Base-by-base conservation (phyloP, 768 basidiomycete species). In the Trametes meyenii region DNA sequence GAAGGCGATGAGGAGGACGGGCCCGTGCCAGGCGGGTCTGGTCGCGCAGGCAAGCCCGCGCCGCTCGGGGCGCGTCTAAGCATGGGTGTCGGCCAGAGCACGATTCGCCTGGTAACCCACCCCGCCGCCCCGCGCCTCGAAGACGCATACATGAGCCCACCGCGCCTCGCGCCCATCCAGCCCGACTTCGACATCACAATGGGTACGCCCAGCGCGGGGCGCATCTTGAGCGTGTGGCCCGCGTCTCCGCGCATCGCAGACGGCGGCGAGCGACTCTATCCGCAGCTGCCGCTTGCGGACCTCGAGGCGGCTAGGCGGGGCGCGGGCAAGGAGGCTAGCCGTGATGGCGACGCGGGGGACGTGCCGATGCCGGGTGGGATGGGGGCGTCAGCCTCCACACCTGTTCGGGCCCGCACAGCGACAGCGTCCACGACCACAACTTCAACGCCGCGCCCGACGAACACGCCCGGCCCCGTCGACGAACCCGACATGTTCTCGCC, bases 141-240 rank as follows among this genome's bases (percentile, higher is more conserved):
- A 29, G 23, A 45, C 58, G 13, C 64, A 40, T 40, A 65, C 69
- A 24, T 64, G 62, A 77, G 74, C 35, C 90, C 90, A 0, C 90
- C 90, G 0, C 82, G 81, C 54, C 79, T 93, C 3, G 79, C 83
- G 63, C 85, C 89, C 0, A 85, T 87, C 68, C 74, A 81, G 48
- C 89, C 89, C 2, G 77, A 78, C 11, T 92, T 90, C 65, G 89
- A 92, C 63, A 77, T 92, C 29, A 79, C 83, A 19, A 77, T 87
- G 64, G 83, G 78, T 23, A 86, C 84, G 46, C 89, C 87, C 0
- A 67, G 72, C 5, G 69, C 61, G 3, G 61, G 58, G 23, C 64
- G 59, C 19, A 42, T 67, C 1, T 65, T 73, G 16, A 70, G 72
- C 50, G 70, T 76, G 64, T 80, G 81, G 77, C 79, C 82, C 0